These are phyloP conservation scores for Microthlaspi erraticum DNA, from an alignment of 345 rosid genomes.

Conservation along the genomic window DNA sequence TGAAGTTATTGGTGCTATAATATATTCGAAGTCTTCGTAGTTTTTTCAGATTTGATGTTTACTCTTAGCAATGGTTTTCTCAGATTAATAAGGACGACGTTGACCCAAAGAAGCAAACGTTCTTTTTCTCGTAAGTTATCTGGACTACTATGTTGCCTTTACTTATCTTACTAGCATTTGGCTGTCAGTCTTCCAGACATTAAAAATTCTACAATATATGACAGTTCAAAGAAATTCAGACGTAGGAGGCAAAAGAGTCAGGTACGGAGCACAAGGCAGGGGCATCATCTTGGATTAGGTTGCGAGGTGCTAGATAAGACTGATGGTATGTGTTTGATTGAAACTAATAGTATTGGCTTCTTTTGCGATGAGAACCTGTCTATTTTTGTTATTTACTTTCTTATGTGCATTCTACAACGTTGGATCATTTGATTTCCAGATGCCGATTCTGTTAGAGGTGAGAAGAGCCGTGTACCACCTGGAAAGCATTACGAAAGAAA, in stretches of 20 bases:
- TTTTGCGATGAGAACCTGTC: conserved; percentile 11
- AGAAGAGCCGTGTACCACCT: conserved; percentile 53
- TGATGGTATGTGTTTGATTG: conserved; percentile 55
- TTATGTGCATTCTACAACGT: conserved; percentile 10
- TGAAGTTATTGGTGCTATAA: conserved; percentile 31
- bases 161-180: conserved; percentile 26
- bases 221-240: conserved; percentile 75
- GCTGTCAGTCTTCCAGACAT: conserved; percentile 18
- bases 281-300: conserved; percentile 58
- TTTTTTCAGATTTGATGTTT: conserved; percentile 8
- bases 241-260: conserved; percentile 59
- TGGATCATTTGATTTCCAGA: conserved; percentile 36
- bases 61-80: conserved; percentile 25
- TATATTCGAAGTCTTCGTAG: conserved; percentile 11
- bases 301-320: conserved; percentile 62
- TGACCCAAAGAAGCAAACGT: conserved; percentile 95
- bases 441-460: conserved; percentile 49
- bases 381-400: conserved; percentile 9
- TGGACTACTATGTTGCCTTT: conserved; percentile 22
- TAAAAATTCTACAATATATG: conserved; percentile 28
- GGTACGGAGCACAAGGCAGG: conserved; percentile 66
- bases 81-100: conserved; percentile 76
- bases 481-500: conserved; percentile 48
- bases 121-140: conserved; percentile 71
- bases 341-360: conserved; percentile 21